Conservation (phyloP, 139 green algal genomes). For the Spirogloea muscicola region DNA sequence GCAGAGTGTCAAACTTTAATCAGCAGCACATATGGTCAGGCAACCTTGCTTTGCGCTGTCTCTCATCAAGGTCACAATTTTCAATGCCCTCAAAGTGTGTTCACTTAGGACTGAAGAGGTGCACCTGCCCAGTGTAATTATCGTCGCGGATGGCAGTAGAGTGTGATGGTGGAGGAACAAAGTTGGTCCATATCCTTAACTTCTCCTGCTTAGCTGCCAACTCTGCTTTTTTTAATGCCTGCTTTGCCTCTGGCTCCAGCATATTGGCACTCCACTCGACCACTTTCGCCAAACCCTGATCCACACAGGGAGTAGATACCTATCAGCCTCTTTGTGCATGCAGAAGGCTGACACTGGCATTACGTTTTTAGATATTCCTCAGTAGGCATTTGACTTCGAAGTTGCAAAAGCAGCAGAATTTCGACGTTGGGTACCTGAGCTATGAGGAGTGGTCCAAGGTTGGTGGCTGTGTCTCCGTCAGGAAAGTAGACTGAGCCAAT, state of each 20-base stretch:
- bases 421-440: no score
- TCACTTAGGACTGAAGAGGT: no score
- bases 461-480: conserved; percentile 44
- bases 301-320: no score
- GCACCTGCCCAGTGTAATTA: conserved; percentile 47
- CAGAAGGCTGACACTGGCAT: background rate
- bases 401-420: no score
- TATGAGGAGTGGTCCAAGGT: conserved; percentile 69
- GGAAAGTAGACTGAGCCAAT: conserved; percentile 67
- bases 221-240: conserved; percentile 76
- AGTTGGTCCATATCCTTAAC: conserved; percentile 74
- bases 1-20: no score
- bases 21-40: no score
- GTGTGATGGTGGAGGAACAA: conserved; percentile 62
- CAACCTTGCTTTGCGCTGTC: no score
- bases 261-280: conserved; percentile 82
- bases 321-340: background rate
- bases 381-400: no score
- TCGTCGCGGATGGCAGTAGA: conserved; percentile 34
- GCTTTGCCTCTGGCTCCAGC: conserved; percentile 50
- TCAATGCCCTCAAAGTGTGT: no score
- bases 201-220: conserved; percentile 68
- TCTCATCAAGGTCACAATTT: no score
- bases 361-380: background rate
- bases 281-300: conserved; percentile 51